Conservation (phyloP, 768 basidiomycete species). For the Cytidiella melzeri region DNA sequence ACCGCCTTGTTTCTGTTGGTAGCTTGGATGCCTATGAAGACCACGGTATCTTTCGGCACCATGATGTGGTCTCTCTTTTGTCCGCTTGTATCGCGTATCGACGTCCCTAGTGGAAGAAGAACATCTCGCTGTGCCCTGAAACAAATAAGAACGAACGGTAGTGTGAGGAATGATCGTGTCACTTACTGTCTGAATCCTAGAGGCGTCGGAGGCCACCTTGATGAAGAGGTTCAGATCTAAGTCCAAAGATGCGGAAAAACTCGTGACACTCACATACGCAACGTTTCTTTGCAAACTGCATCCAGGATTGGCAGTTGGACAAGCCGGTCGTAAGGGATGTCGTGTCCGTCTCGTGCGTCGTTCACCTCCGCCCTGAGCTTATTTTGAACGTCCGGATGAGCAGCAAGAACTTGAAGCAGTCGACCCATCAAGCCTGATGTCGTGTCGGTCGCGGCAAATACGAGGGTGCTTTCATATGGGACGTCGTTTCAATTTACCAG, state of each 20-base stretch:
- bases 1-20: slow-evolving; percentile 35
- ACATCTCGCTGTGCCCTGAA: background rate
- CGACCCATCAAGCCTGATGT: slow-evolving; percentile 8
- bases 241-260: background rate
- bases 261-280: slow-evolving; percentile 4
- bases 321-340: slow-evolving; percentile 4
- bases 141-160: background rate
- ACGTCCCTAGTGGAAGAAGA: background rate
- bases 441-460: slow-evolving; percentile 16
- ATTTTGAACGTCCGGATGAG: slow-evolving; percentile 11
- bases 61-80: slow-evolving; percentile 44
- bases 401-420: slow-evolving; percentile 11
- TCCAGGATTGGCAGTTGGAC: slow-evolving; percentile 8
- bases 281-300: slow-evolving; percentile 9
- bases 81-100: slow-evolving; percentile 32
- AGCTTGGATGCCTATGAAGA: slow-evolving; percentile 32
- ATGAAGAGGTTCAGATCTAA: background rate
- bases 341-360: slow-evolving; percentile 4
- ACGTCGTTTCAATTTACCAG: background rate
- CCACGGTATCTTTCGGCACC: slow-evolving; percentile 43
- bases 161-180: background rate
- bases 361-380: slow-evolving; percentile 10
- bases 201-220: background rate
- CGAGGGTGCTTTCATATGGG: slow-evolving; percentile 11
- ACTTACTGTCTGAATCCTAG: background rate